A percentile compares a stretch with the other conserved stretches of the same genome.
Evolutionary conservation across 805 yeast species (phyloP).

Genomic region (Scheffersomyces amazonensis): DNA sequence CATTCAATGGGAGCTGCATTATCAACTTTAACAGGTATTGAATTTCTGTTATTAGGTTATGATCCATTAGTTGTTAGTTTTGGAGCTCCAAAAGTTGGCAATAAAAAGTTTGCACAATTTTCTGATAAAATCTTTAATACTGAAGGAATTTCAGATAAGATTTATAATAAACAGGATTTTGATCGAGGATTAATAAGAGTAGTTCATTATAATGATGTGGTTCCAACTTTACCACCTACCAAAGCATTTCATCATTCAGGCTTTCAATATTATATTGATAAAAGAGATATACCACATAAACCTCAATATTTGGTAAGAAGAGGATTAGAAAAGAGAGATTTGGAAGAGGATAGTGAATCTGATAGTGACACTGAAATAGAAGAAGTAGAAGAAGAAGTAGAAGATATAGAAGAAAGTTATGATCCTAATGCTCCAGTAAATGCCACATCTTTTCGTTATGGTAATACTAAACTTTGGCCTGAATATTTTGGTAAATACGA

Average conservation of each 20-base stretch:
- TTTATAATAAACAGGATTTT: conserved; percentile 20
- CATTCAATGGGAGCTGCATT: conserved; percentile 80
- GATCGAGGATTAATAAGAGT: conserved; percentile 50
- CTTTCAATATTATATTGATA: conserved; percentile 44
- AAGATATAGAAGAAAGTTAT: not conserved
- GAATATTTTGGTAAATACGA: conserved; percentile 22
- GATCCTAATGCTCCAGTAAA: not conserved
- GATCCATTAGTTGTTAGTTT: conserved; percentile 54
- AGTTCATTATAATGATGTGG: conserved; percentile 54
- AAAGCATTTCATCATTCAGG: conserved; percentile 47
- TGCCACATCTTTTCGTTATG: not conserved
- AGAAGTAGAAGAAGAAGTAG: not conserved
- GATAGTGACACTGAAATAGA: not conserved
- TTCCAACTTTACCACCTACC: conserved; percentile 59
- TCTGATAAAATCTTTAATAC: conserved; percentile 50
- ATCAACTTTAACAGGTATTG: conserved; percentile 61
- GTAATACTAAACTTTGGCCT: conserved; percentile 15
- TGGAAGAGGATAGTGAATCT: not conserved
- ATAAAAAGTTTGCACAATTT: conserved; percentile 46
- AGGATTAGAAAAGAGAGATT: conserved; percentile 4
- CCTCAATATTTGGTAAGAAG: conserved; percentile 13
- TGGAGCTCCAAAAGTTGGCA: conserved; percentile 69
- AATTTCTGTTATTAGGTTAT: conserved; percentile 51
- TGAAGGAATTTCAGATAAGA: conserved; percentile 15
- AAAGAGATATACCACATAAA: conserved; percentile 36